phyloP scores from a whole-genome alignment of 306 rosid species.

The Carpinus viminea region DNA sequence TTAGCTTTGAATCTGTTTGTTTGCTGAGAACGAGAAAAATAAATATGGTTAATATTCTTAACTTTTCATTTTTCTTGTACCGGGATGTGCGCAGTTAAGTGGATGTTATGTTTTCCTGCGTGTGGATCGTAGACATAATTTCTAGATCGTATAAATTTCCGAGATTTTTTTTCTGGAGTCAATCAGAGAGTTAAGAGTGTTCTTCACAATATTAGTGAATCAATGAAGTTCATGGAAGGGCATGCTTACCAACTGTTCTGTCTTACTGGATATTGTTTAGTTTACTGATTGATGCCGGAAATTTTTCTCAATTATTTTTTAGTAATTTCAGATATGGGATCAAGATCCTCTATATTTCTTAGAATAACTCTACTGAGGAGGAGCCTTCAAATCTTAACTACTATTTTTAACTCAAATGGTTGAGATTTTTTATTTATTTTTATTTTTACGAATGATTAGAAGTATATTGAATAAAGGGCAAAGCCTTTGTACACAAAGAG shows the following conservation, averaged over 20 bases:
- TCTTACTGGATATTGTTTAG: not conserved
- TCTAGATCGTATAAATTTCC: not conserved
- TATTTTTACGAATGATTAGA: no score
- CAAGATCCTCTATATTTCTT: no score
- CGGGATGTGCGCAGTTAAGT: not conserved
- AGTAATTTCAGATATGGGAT: not conserved
- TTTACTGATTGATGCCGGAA: not conserved
- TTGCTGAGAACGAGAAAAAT: constrained; percentile 1
- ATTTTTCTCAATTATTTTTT: not conserved
- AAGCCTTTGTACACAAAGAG: no score
- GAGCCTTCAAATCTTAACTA: no score
- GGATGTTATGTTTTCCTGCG: not conserved
- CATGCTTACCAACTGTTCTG: not conserved
- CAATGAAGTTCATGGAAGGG: not conserved
- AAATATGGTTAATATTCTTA: not conserved
- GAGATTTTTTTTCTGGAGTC: not conserved
- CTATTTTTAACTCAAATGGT: no score
- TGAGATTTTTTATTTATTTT: no score
- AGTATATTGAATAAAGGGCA: no score
- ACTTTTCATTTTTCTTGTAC: not conserved
- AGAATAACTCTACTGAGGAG: no score
- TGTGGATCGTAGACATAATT: not conserved
- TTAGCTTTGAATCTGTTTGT: not conserved
- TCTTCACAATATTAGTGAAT: not conserved
- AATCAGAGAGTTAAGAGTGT: not conserved